These are phyloP conservation scores for Erodium texanum DNA, from an alignment of 441 rosid species.

Conservation along the genomic window DNA sequence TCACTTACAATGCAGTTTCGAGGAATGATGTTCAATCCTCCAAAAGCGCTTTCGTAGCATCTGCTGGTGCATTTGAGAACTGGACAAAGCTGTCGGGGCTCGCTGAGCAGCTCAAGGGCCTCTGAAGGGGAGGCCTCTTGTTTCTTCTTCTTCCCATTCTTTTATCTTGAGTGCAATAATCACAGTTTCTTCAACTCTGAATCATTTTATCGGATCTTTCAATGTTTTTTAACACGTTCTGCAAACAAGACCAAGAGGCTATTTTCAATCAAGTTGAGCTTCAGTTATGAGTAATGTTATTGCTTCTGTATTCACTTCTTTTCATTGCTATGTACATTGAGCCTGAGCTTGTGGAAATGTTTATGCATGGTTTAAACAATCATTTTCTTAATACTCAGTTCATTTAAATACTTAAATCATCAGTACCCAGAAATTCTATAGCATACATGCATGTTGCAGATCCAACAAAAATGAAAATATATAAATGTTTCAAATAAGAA, in stretches of 20 bases:
- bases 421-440: no score
- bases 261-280: background rate
- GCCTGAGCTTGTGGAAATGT: background rate
- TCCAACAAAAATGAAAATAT: no score
- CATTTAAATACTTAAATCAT: no score
- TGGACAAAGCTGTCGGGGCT: conserved; percentile 71
- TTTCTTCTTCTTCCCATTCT: background rate
- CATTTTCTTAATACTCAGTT: no score
- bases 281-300: conserved; percentile 11
- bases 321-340: background rate
- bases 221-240: background rate
- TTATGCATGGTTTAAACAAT: no score
- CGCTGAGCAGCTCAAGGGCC: conserved; percentile 56
- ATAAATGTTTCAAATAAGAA: no score
- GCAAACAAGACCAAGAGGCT: conserved; percentile 10
- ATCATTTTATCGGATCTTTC: conserved; percentile 6
- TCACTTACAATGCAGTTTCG: conserved; percentile 36
- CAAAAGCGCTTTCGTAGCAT: conserved; percentile 59
- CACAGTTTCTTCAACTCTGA: no score
- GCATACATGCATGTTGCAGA: no score
- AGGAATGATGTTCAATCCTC: conserved; percentile 66
- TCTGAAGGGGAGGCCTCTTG: conserved; percentile 26
- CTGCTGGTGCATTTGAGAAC: conserved; percentile 73
- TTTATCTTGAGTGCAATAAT: background rate
- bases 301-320: background rate